These are phyloP conservation scores for Trichocladium uniseriatum DNA, from an alignment of 495 filamentous ascomycete species.

Conservation along the genomic window DNA sequence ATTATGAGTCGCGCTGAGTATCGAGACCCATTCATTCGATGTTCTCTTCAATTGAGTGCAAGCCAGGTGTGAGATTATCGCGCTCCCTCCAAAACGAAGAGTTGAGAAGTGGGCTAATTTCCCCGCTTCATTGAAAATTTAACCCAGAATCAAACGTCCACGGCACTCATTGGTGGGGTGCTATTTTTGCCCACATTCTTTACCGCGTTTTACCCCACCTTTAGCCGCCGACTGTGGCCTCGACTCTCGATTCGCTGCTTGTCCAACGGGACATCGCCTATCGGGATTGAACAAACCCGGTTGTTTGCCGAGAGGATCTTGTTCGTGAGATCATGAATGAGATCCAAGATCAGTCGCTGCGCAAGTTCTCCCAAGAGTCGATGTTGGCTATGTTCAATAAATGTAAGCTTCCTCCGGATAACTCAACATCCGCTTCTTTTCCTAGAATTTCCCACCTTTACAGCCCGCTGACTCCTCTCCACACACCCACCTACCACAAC, in stretches of 20 bases:
- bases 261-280: conserved; percentile 1
- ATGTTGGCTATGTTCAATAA: no score
- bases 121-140: background rate
- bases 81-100: background rate
- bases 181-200: conserved; percentile 16
- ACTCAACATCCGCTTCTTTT: conserved; percentile 5
- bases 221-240: conserved; percentile 9
- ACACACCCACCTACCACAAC: no score
- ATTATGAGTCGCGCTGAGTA: no score
- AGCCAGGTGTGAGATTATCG: background rate
- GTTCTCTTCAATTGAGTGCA: background rate
- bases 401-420: background rate
- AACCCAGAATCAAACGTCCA: conserved; percentile 1
- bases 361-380: no score
- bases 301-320: background rate
- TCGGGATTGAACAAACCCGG: background rate
- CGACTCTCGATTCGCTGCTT: background rate
- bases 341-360: no score
- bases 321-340: no score
- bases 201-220: conserved; percentile 4
- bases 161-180: background rate
- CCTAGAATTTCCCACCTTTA: background rate
- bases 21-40: no score
- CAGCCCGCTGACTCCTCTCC: no score
- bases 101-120: conserved; percentile 9